These are phyloP conservation scores for Rhizopus microsporus DNA, from an alignment of 371 early-diverging fungal genomes.

Conservation along the genomic window DNA sequence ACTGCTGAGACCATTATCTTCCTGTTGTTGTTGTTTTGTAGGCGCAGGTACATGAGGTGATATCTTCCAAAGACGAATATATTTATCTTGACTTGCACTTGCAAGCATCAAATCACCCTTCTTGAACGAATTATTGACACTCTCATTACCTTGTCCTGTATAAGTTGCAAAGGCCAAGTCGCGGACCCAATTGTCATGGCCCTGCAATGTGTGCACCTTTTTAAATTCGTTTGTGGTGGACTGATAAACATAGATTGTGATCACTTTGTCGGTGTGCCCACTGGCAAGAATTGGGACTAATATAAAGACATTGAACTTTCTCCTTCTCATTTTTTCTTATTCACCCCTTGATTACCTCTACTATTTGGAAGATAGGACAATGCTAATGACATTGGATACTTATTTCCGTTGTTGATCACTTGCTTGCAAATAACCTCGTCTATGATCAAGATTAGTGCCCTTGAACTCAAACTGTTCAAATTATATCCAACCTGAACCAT, in stretches of 20 bases:
- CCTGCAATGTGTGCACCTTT: constrained; percentile 68
- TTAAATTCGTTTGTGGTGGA: constrained; percentile 51
- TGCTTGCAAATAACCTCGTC: constrained; percentile 67
- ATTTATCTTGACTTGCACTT: constrained; percentile 89
- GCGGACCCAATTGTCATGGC: constrained; percentile 95
- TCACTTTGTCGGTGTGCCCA: constrained; percentile 75
- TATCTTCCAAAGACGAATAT: constrained; percentile 90
- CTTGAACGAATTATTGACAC: constrained; percentile 54
- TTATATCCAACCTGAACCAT: constrained; percentile 34
- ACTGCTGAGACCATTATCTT: constrained; percentile 28
- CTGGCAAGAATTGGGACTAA: constrained; percentile 69
- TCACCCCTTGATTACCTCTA: constrained; percentile 31
- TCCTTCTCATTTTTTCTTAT: not conserved
- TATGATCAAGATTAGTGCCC: constrained; percentile 7
- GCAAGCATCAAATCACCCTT: constrained; percentile 85
- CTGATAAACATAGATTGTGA: constrained; percentile 64
- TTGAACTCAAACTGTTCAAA: not conserved
- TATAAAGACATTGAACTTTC: not conserved
- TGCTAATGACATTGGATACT: constrained; percentile 71
- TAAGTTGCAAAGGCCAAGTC: constrained; percentile 76
- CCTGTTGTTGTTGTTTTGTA: constrained; percentile 3
- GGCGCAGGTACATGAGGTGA: constrained; percentile 35
- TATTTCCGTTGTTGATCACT: constrained; percentile 65
- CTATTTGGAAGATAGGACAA: constrained; percentile 72
- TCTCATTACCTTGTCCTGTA: constrained; percentile 33